phyloP scores from a whole-genome alignment of 2,329 filamentous ascomycete species.

The Xylaria polymorpha region DNA sequence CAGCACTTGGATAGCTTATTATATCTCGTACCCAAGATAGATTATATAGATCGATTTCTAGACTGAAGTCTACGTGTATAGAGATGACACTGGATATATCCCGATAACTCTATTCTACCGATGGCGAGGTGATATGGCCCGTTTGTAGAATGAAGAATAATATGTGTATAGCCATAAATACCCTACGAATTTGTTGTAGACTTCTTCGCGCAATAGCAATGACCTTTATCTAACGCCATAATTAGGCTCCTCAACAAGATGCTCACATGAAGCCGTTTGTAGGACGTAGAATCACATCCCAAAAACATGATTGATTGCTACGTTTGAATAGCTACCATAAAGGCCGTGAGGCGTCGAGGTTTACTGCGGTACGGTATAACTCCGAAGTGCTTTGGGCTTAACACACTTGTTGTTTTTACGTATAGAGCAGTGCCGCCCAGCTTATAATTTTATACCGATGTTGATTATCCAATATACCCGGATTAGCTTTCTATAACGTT shows the following conservation, averaged over 20 bases:
- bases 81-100: not conserved
- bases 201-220: not conserved
- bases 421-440: not conserved
- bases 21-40: not conserved
- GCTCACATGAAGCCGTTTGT: not conserved
- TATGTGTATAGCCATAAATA: not conserved
- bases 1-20: not conserved
- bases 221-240: not conserved
- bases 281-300: not conserved
- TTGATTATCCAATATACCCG: not conserved
- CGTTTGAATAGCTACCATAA: not conserved
- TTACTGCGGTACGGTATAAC: not conserved
- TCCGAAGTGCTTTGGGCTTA: not conserved
- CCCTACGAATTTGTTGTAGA: not conserved
- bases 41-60: not conserved
- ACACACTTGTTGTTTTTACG: not conserved
- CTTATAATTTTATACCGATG: not conserved
- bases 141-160: not conserved
- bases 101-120: not conserved
- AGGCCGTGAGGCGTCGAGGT: not conserved
- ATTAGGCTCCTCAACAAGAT: not conserved
- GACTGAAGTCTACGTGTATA: not conserved
- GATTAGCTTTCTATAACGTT: not conserved
- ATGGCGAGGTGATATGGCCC: not conserved
- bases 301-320: not conserved